A percentile compares a stretch with the other conserved stretches of the same genome.
Conservation (phyloP, 2,329 filamentous ascomycete species). For the Aurifilum marmelostoma region DNA sequence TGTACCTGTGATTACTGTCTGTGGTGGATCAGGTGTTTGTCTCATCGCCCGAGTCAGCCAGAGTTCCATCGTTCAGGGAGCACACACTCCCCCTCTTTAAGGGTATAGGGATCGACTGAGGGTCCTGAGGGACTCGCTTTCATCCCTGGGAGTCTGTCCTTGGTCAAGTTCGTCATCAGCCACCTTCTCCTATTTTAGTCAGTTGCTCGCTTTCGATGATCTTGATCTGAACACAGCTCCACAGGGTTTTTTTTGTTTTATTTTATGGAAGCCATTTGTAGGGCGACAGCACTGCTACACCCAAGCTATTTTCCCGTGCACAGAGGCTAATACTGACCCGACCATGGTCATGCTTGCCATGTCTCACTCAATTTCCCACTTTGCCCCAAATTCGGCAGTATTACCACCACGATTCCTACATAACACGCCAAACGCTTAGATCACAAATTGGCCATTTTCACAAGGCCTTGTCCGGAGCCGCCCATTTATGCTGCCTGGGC, state of each 20-base stretch:
- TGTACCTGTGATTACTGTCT: neutral
- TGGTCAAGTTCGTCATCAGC: neutral
- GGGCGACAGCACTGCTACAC: too few species aligned
- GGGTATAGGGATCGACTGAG: neutral
- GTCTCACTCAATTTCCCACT: neutral
- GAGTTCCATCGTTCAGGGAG: neutral
- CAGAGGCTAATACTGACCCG: neutral
- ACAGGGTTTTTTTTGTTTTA: too few species aligned
- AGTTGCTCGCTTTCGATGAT: neutral
- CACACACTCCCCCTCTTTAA: neutral
- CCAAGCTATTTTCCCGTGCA: neutral
- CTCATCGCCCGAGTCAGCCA: slow-evolving; percentile 6
- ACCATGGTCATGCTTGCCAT: neutral
- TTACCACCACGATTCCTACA: neutral
- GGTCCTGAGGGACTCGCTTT: neutral
- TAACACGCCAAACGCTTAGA: neutral
- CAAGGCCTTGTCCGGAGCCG: neutral
- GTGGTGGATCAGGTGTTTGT: neutral
- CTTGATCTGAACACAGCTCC: neutral
- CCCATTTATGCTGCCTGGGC: neutral
- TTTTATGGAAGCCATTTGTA: too few species aligned
- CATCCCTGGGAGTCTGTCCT: neutral
- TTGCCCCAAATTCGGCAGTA: neutral
- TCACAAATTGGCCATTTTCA: neutral
- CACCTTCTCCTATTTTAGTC: neutral